A percentile compares a stretch with the other conserved stretches of the same genome.
These are phyloP conservation scores for Parmelia sp. DNA, from an alignment of 495 filamentous ascomycete species.

Conservation along the genomic window DNA sequence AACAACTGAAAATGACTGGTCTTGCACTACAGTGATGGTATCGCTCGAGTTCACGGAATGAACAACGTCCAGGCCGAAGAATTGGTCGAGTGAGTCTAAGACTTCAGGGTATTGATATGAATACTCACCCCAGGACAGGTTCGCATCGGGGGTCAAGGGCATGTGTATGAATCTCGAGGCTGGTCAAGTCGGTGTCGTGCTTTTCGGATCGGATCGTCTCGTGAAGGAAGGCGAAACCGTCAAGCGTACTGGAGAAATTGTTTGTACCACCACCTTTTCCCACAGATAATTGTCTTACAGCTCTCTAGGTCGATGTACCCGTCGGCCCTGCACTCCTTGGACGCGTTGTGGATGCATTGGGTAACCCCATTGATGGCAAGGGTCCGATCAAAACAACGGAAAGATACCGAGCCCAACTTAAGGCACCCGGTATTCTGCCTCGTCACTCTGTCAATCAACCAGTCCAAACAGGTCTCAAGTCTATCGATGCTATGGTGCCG, in stretches of 20 bases:
- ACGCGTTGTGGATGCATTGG: constrained; percentile 96
- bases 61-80: constrained; percentile 99
- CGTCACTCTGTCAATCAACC: constrained; percentile 96
- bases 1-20: constrained; percentile 14
- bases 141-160: constrained; percentile 98
- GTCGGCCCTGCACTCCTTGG: constrained; percentile 89
- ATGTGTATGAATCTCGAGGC: constrained; percentile 99
- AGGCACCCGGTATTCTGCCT: constrained; percentile 97
- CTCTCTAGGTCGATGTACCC: constrained; percentile 81
- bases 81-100: constrained; percentile 88
- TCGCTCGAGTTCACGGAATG: constrained; percentile 99
- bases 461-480: constrained; percentile 98
- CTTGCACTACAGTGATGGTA: constrained; percentile 78
- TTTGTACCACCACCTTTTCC: constrained; percentile 44
- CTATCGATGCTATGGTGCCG: constrained; percentile 98
- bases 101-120: constrained; percentile 25
- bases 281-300: constrained; percentile 23
- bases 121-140: constrained; percentile 57
- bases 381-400: constrained; percentile 85
- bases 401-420: constrained; percentile 95
- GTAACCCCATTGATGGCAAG: constrained; percentile 99
- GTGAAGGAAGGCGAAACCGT: constrained; percentile 99
- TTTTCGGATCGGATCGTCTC: constrained; percentile 99
- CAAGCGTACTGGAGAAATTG: constrained; percentile 99
- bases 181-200: constrained; percentile 99